Base-by-base conservation (phyloP, 2,329 filamentous ascomycete species). In the Phyllosticta citriasiana region DNA sequence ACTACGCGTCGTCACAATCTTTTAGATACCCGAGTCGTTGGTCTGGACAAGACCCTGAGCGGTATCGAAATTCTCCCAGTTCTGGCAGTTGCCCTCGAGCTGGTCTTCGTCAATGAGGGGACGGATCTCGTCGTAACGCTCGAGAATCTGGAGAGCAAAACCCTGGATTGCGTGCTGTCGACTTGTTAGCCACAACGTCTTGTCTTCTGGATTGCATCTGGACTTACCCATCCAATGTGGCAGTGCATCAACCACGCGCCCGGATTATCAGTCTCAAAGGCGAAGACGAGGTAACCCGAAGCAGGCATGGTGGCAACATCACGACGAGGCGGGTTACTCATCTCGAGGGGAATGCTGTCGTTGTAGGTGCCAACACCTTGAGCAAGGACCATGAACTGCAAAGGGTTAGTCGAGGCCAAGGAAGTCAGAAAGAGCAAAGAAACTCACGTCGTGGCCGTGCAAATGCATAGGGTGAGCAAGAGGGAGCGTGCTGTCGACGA, bases 121-220 rank as follows among this genome's bases (percentile, higher is more conserved):
- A 7, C 24, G 24, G 8, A 72, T 70, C 60, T 71, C 69, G 14
- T 63, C 59, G 58, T 70, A 68, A 35, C 74, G 67, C 67, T 80
- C 82, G 8, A 84, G 64, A 65, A 84, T 82, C 67, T 84, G 79
- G 30, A 83, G 71, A 4, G 74, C 77, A n/a, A 87, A 74, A 1
- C 72, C 72, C 55, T 73, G 69, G 2, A 65, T 65, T 0, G 69
- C 71, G 59, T 73, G 72, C 68, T 47, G 40, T 47, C 16, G 40
- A 19, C 67, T 72, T 2, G 71, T 71, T 30, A 26, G 52, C 12
- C 19, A 16, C 40, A 3, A 1, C n/a, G 40, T n/a, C 40, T 4
- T 2, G 12, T 9, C 19, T 3, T 6, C n/a, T n/a, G 40, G 14
- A n/a, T 4, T n/a, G 16, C 6, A 5, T 47, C 14, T n/a, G 40